phyloP scores from a whole-genome alignment of 2,329 filamentous ascomycete genomes.

The Xylaria sp. region DNA sequence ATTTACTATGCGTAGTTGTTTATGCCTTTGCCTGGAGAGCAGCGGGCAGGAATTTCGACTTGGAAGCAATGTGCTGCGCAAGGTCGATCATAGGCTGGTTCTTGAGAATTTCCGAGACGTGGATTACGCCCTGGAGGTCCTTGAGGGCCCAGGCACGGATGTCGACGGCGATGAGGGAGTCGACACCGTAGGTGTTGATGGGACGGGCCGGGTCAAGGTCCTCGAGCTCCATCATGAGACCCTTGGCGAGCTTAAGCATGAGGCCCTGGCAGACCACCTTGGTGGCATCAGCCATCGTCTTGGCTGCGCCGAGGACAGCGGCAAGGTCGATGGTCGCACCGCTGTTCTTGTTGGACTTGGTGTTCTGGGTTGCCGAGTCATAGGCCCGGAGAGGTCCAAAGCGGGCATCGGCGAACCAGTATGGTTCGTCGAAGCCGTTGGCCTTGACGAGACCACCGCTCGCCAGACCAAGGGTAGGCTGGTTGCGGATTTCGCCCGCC shows the following conservation, averaged over 20 bases:
- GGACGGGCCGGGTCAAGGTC: slow-evolving; percentile 46
- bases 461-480: slow-evolving; percentile 45
- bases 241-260: slow-evolving; percentile 47
- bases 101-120: slow-evolving; percentile 46
- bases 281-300: slow-evolving; percentile 41
- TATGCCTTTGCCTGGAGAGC: slow-evolving; percentile 40
- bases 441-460: slow-evolving; percentile 46
- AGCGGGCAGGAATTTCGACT: slow-evolving; percentile 45
- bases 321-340: slow-evolving; percentile 40
- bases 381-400: slow-evolving; percentile 44
- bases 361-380: slow-evolving; percentile 39
- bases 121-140: slow-evolving; percentile 44
- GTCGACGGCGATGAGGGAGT: slow-evolving; percentile 47
- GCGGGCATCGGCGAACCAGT: slow-evolving; percentile 48
- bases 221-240: slow-evolving; percentile 49
- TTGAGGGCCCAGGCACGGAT: slow-evolving; percentile 47
- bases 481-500: slow-evolving; percentile 42
- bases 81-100: slow-evolving; percentile 45
- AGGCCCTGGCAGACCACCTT: slow-evolving; percentile 44
- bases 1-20: slow-evolving; percentile 8
- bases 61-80: slow-evolving; percentile 44
- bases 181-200: slow-evolving; percentile 47
- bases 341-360: slow-evolving; percentile 38
- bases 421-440: slow-evolving; percentile 47
- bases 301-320: slow-evolving; percentile 39